Evolutionary conservation across 768 basidiomycete species (phyloP).

Genomic region (Termitomyces sp.): DNA sequence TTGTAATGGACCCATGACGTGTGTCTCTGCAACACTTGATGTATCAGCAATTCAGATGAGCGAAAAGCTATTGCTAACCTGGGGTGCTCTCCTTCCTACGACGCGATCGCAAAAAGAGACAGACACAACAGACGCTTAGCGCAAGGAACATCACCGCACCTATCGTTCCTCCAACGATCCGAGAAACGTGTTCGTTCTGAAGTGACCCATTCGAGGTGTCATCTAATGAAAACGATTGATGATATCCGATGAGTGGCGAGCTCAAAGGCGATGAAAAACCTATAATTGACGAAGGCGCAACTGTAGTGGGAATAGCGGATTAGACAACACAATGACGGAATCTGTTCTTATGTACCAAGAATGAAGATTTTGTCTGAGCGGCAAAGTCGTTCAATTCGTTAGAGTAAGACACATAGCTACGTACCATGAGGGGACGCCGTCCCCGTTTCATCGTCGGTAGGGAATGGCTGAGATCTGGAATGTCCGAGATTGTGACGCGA

Average conservation of each 20-base stretch:
- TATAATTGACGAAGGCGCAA: not conserved
- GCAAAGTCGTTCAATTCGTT: not conserved
- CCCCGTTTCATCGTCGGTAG: not conserved
- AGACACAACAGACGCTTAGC: not conserved
- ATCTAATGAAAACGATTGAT: not conserved
- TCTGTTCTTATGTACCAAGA: not conserved
- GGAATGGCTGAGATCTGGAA: not conserved
- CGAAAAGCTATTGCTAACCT: not conserved
- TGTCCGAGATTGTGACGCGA: not conserved
- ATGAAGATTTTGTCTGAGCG: not conserved
- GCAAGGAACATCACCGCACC: slow-evolving; percentile 6
- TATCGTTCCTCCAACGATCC: slow-evolving; percentile 11
- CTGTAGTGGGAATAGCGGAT: not conserved
- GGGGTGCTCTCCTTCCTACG: not conserved
- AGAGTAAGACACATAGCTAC: too few relatives aligned
- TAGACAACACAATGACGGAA: too few relatives aligned
- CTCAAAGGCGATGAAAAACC: not conserved
- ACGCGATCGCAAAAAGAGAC: slow-evolving; percentile 5
- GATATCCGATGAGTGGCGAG: not conserved
- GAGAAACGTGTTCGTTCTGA: not conserved
- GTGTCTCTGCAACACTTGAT: not conserved
- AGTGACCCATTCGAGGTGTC: not conserved
- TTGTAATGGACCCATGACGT: slow-evolving; percentile 22
- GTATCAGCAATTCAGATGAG: not conserved
- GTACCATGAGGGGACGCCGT: not conserved